phyloP scores from a whole-genome alignment of 2,329 filamentous ascomycete genomes.

The Aureobasidium sp. region DNA sequence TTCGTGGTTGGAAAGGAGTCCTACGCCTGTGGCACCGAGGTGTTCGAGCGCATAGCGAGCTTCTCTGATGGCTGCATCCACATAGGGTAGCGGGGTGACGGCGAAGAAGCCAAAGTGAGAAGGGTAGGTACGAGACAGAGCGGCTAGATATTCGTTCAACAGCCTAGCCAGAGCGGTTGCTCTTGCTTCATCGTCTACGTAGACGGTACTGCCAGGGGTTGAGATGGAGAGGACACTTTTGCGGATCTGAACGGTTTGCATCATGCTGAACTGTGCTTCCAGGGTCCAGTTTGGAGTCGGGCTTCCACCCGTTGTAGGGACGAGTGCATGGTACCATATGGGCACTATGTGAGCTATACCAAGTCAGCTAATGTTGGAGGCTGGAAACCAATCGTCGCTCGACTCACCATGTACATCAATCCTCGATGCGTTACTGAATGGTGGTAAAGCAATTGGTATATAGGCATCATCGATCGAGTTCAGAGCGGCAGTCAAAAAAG shows the following conservation, averaged over 20 bases:
- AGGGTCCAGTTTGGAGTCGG: conserved; percentile 34
- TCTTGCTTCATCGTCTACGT: conserved; percentile 34
- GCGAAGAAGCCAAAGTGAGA: conserved; percentile 48
- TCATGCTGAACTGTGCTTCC: conserved; percentile 43
- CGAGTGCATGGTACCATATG: not conserved
- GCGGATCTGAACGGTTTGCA: conserved; percentile 43
- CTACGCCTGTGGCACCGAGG: conserved; percentile 44
- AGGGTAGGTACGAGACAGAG: conserved; percentile 32
- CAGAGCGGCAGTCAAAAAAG: not conserved
- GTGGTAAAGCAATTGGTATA: not conserved
- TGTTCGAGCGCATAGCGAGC: conserved; percentile 38
- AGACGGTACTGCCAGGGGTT: conserved; percentile 43
- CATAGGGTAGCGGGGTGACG: conserved; percentile 46
- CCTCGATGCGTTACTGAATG: not conserved
- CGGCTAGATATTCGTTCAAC: conserved; percentile 36
- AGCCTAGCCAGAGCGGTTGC: conserved; percentile 34
- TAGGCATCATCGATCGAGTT: not conserved
- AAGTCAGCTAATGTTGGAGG: not conserved
- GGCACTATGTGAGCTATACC: not conserved
- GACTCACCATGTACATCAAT: not conserved
- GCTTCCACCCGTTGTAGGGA: not conserved
- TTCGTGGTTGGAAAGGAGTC: conserved; percentile 47
- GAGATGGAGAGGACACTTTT: conserved; percentile 51
- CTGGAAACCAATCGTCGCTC: not conserved
- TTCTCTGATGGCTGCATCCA: conserved; percentile 42